Percentiles rank a stretch among this genome's conserved stretches.
These are phyloP conservation scores for Trichoderma parareesei DNA, from an alignment of 495 filamentous ascomycete species.

Conservation along the genomic window DNA sequence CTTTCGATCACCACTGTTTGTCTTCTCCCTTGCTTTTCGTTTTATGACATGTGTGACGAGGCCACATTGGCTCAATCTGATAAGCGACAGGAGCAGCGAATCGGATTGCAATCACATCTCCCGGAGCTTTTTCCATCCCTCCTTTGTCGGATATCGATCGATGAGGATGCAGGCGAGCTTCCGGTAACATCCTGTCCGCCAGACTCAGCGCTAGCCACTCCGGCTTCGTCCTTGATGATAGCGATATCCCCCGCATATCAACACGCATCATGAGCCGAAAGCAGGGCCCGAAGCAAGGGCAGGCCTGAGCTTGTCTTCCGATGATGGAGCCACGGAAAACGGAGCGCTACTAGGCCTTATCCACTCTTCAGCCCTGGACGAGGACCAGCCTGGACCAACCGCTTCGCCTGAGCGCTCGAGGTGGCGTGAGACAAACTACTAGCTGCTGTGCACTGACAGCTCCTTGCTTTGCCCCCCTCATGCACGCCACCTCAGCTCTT, in stretches of 20 bases:
- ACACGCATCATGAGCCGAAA: not conserved
- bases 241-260: conserved; percentile 4
- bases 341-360: not conserved
- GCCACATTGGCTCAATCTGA: not conserved
- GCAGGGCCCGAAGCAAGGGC: not conserved
- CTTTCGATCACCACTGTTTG: no score
- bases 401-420: not conserved
- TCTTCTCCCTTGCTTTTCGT: not conserved
- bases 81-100: not conserved
- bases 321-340: not conserved
- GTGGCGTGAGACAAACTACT: conserved; percentile 9
- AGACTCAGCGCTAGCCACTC: conserved; percentile 3
- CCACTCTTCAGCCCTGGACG: conserved; percentile 8
- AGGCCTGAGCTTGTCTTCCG: not conserved
- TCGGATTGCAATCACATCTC: not conserved
- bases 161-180: not conserved
- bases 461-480: not conserved
- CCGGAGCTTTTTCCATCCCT: not conserved
- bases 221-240: not conserved
- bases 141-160: not conserved
- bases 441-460: conserved; percentile 9
- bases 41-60: not conserved
- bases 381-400: not conserved
- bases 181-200: not conserved
- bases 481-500: conserved; percentile 1